Conservation (phyloP, 2,329 filamentous ascomycete genomes). For the Epicoccum nigrum region DNA sequence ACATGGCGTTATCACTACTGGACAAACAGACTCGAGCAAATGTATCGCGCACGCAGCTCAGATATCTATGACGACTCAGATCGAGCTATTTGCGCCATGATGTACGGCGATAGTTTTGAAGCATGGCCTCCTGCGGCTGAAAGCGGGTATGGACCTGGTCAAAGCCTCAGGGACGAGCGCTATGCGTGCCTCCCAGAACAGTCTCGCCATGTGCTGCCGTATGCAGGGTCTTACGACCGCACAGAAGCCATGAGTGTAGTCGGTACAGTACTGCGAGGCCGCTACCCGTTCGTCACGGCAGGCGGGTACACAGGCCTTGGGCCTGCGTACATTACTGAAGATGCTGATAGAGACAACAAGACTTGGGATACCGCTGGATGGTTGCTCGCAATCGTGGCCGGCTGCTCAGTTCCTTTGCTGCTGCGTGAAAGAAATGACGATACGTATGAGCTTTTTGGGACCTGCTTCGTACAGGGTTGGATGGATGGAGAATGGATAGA, state of each 20-base stretch:
- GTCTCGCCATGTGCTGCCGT: not conserved
- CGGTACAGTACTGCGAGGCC: not conserved
- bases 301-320: not conserved
- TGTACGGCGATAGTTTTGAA: not conserved
- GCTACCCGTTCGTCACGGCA: not conserved
- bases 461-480: slow-evolving; percentile 6
- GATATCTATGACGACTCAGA: not conserved
- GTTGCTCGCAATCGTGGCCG: not conserved
- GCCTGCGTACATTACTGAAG: not conserved
- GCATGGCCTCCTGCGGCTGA: not conserved
- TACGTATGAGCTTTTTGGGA: not conserved
- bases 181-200: not conserved
- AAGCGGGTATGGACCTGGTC: not conserved
- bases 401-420: not conserved
- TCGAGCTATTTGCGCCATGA: not conserved
- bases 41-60: not conserved
- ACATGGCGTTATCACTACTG: not conserved
- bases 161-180: not conserved
- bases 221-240: not conserved
- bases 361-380: not conserved
- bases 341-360: too few species aligned
- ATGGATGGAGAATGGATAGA: slow-evolving; percentile 12
- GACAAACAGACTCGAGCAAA: not conserved
- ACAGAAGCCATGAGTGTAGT: not conserved
- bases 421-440: not conserved